phyloP scores from a whole-genome alignment of 148 eudicot species.

The Bassia scoparia region DNA sequence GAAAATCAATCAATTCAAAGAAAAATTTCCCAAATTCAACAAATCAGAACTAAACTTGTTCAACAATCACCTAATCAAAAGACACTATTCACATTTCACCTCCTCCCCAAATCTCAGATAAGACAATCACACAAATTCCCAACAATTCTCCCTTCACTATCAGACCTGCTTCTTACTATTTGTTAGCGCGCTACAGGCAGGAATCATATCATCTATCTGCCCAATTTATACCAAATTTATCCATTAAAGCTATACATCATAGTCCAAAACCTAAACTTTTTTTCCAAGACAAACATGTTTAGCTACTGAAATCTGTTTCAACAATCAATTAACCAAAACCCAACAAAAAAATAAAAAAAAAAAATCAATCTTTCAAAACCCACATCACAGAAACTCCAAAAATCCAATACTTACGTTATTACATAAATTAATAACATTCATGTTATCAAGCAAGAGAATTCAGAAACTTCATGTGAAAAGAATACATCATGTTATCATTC shows the following conservation, averaged over 20 bases:
- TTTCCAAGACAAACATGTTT: too few species aligned
- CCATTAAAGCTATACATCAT: not conserved
- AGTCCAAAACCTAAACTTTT: not conserved
- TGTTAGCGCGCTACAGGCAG: too few species aligned
- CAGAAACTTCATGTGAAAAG: not conserved
- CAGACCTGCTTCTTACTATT: too few species aligned
- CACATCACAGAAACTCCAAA: not conserved
- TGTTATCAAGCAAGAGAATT: too few species aligned
- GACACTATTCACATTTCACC: not conserved
- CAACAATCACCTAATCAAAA: conserved; percentile 2
- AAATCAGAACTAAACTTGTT: not conserved
- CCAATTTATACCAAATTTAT: too few species aligned
- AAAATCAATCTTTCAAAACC: not conserved
- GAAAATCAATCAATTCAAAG: not conserved
- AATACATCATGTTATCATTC: not conserved
- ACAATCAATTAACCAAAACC: conserved; percentile 6
- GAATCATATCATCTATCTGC: too few species aligned
- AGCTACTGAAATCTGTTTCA: not conserved
- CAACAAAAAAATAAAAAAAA: conserved; percentile 3
- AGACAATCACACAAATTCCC: too few species aligned
- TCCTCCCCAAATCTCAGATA: not conserved
- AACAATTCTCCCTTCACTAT: too few species aligned
- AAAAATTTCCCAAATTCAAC: not conserved
- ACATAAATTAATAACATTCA: too few species aligned
- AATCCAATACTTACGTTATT: not conserved